Percentiles rank a stretch among this genome's conserved stretches.
Conservation (phyloP, 169 alveolate genomes). For the Plasmodium relictum region DNA sequence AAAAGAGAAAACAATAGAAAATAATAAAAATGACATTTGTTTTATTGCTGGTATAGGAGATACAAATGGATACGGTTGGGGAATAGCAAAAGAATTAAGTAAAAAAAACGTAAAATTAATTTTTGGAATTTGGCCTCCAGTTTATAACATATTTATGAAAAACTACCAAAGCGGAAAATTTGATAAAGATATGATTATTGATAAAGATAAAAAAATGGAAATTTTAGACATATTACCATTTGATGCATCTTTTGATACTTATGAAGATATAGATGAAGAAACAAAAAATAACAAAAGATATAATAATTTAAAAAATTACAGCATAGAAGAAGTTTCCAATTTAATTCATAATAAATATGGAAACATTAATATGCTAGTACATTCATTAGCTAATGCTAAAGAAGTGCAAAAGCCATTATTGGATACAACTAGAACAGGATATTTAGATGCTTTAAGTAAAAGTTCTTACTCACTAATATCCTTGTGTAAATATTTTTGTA, state of each 20-base stretch:
- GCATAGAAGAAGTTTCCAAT: slow-evolving; percentile 81
- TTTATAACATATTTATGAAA: slow-evolving; percentile 77
- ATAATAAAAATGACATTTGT: slow-evolving; percentile 25
- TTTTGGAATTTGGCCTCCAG: slow-evolving; percentile 84
- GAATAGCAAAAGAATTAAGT: slow-evolving; percentile 82
- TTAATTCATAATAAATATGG: slow-evolving; percentile 76
- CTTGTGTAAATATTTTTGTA: slow-evolving; percentile 83
- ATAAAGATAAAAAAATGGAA: slow-evolving; percentile 64
- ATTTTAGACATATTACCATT: slow-evolving; percentile 82
- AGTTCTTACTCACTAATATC: slow-evolving; percentile 87
- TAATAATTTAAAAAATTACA: slow-evolving; percentile 80
- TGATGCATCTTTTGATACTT: slow-evolving; percentile 86
- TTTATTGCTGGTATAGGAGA: slow-evolving; percentile 83
- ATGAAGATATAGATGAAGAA: slow-evolving; percentile 85
- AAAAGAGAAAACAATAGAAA: neutral
- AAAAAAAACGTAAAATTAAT: slow-evolving; percentile 78
- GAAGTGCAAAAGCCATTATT: slow-evolving; percentile 87
- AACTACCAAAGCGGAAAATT: slow-evolving; percentile 69
- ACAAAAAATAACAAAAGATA: slow-evolving; percentile 84
- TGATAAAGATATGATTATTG: slow-evolving; percentile 72
- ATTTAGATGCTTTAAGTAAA: slow-evolving; percentile 85
- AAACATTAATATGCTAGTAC: slow-evolving; percentile 85
- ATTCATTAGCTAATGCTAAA: slow-evolving; percentile 88
- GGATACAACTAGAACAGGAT: slow-evolving; percentile 87
- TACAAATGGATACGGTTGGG: slow-evolving; percentile 85